A percentile compares a stretch with the other conserved stretches of the same genome.
Conservation (phyloP, 345 rosid genomes). For the Camelina neglecta region DNA sequence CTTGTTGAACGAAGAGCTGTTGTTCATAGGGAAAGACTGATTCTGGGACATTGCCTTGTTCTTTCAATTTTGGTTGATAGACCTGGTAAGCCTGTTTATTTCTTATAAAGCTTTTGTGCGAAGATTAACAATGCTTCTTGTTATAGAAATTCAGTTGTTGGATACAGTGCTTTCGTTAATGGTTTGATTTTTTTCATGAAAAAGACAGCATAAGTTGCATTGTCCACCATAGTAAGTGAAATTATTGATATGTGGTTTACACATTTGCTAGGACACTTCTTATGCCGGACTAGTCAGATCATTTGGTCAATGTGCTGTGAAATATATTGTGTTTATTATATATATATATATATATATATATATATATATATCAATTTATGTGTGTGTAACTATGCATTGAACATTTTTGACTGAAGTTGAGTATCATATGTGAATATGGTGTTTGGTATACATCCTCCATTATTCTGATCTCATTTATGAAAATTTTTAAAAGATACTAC, state of each 20-base stretch:
- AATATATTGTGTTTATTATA: not conserved
- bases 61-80: constrained; percentile 85
- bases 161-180: constrained; percentile 22
- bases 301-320: constrained; percentile 16
- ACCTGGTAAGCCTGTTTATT: constrained; percentile 58
- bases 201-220: not conserved
- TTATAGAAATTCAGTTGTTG: constrained; percentile 15
- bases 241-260: constrained; percentile 22
- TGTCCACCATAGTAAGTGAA: constrained; percentile 10
- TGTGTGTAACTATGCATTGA: constrained; percentile 19
- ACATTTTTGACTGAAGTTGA: constrained; percentile 22
- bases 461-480: constrained; percentile 1
- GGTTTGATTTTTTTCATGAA: not conserved
- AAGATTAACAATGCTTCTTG: constrained; percentile 8
- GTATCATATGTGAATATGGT: constrained; percentile 9
- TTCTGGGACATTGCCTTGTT: constrained; percentile 91
- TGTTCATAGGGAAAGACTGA: constrained; percentile 79
- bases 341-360: not conserved
- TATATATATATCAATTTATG: not conserved
- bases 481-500: not conserved
- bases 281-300: constrained; percentile 5
- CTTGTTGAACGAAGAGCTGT: constrained; percentile 88
- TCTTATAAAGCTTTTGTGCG: not conserved
- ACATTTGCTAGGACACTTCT: constrained; percentile 20
- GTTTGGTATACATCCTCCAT: constrained; percentile 11